A percentile compares a stretch with the other conserved stretches of the same genome.
phyloP scores from a whole-genome alignment of 2,329 filamentous ascomycete genomes.

The Fusarium pininemorale region DNA sequence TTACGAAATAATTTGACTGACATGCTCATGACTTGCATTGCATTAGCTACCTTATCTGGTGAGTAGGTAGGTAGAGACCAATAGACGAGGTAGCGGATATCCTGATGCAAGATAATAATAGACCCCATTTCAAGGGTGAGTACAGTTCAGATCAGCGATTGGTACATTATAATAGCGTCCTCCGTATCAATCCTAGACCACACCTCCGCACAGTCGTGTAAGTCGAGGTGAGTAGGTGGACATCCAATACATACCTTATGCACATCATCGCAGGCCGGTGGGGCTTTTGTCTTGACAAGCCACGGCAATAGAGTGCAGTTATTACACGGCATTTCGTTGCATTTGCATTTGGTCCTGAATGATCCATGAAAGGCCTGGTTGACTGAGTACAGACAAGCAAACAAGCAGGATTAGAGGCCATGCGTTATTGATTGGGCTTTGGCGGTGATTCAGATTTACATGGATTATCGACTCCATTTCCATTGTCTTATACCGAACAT shows the following conservation, averaged over 20 bases:
- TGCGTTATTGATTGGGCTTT: neutral
- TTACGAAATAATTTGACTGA: neutral
- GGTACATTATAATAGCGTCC: neutral
- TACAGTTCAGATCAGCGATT: conserved; percentile 13
- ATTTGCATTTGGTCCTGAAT: neutral
- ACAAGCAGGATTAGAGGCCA: neutral
- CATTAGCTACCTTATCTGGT: neutral
- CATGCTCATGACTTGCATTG: neutral
- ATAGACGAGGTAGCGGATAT: neutral
- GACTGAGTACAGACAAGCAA: neutral
- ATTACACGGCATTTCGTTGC: neutral
- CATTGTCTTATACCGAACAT: neutral
- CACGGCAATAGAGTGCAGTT: conserved; percentile 3
- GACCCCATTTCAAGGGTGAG: neutral
- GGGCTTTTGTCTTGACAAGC: conserved; percentile 6
- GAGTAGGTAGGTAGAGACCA: neutral
- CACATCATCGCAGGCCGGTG: conserved; percentile 25
- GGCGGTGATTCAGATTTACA: neutral
- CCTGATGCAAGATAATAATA: conserved; percentile 12
- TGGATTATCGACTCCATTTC: neutral
- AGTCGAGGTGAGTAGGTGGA: neutral
- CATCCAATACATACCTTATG: conserved; percentile 12
- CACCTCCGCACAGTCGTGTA: conserved; percentile 9
- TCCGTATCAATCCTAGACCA: conserved; percentile 3
- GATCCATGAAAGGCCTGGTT: neutral